A percentile compares a stretch with the other conserved stretches of the same genome.
Evolutionary conservation across 805 yeast species (phyloP).

Genomic region (Starmera quercuum): DNA sequence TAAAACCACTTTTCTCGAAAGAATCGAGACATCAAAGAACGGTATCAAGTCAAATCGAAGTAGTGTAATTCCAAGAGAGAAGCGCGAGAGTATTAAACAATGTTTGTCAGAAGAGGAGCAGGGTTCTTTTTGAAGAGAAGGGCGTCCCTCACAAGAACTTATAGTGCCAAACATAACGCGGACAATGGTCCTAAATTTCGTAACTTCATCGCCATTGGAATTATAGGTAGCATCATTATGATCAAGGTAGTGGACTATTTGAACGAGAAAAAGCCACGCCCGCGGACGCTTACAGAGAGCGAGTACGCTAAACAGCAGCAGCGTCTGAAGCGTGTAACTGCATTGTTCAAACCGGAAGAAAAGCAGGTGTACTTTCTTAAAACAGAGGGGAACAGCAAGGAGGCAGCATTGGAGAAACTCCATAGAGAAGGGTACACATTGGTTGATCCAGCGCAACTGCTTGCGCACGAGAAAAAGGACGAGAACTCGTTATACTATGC

Average conservation of each 20-base stretch:
- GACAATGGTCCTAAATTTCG: conserved; percentile 29
- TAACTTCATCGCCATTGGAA: conserved; percentile 33
- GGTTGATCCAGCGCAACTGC: conserved; percentile 43
- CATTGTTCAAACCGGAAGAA: conserved; percentile 32
- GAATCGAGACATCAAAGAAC: not conserved
- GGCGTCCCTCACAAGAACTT: conserved; percentile 6
- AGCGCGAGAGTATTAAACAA: not conserved
- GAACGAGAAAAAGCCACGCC: conserved; percentile 24
- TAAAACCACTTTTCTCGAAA: too few relatives aligned
- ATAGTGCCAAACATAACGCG: too few relatives aligned
- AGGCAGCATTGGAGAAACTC: too few relatives aligned
- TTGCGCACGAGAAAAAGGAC: conserved; percentile 36
- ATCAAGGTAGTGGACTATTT: conserved; percentile 30
- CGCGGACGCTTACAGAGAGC: conserved; percentile 23
- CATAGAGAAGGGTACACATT: conserved; percentile 22
- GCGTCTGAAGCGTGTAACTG: conserved; percentile 43
- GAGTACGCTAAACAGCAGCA: conserved; percentile 37
- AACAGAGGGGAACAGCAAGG: conserved; percentile 9
- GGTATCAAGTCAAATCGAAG: conserved; percentile 1
- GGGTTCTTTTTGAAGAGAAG: not conserved
- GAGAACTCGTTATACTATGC: conserved; percentile 41
- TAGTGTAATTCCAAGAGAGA: not conserved
- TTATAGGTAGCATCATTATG: conserved; percentile 37
- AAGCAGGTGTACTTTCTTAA: conserved; percentile 35
- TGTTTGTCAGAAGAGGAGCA: not conserved